Base-by-base conservation (phyloP, 257 asterid species). In the Solanum tacnaense region DNA sequence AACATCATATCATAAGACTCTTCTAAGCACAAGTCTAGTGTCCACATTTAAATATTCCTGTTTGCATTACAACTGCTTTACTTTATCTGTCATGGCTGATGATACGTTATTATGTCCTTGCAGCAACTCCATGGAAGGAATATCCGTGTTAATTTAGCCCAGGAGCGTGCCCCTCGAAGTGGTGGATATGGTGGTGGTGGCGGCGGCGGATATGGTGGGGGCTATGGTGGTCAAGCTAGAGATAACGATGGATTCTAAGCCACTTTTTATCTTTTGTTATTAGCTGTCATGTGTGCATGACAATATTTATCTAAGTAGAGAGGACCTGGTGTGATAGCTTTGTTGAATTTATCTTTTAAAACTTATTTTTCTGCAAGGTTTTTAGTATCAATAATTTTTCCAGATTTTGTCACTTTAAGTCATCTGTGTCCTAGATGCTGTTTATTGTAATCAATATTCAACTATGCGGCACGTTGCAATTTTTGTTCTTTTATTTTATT, bases 121-220 rank as follows among this genome's bases (percentile, higher is more conserved):
- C 88, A 95, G 99, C 88, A 88, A 73, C 85, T 96, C 86, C 78
- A 93, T 0, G 98, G 99, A 70, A 95, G 99, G 91, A 91, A 88
- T 89, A 93, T 96, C 71, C 95, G 96, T 8, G 99, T 95, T 39
- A 93, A 94, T 70, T 18, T 21, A 9, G 98, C 98, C 3, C 90
- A 91, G 35, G 98, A 96, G 72, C 93, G 94, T 85, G 76, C 94
- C 25, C 95, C 96, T 62, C 93, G 93, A 83, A 88, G 87, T 52
- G 74, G 52, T 0, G 65, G 65, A 56, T 56, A 56, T 13, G 81
- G 78, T 0, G 27, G 1, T 27, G 89, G 88, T 1, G 83, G n/a
- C 21, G 87, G 89, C 13, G 91, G 10, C 0, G 74, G 87, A 21
- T 85, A 79, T 23, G 92, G 93, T n/a, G 93, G 96, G 18, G 90